Evolutionary conservation across 129 eudicot species (phyloP).

Genomic region (Ambrosia trifida): DNA sequence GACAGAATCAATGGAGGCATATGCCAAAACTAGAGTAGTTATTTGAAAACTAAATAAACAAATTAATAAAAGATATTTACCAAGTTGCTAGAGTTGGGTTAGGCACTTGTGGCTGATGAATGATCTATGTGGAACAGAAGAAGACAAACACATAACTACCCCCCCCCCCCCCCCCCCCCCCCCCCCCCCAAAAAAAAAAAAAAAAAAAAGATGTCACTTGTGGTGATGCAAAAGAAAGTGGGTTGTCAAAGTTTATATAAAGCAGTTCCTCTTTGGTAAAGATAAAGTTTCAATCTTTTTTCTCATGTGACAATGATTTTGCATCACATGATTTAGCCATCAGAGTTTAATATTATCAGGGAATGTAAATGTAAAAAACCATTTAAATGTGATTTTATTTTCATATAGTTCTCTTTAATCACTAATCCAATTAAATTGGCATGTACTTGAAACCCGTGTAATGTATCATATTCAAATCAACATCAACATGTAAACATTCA

Average conservation of each 20-base stretch:
- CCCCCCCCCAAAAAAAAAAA: background rate
- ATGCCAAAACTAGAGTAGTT: conserved; percentile 21
- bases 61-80: background rate
- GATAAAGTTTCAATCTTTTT: background rate
- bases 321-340: background rate
- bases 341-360: background rate
- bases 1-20: conserved; percentile 10
- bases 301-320: background rate
- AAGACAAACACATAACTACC: conserved; percentile 13
- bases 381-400: too few species aligned
- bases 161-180: too few species aligned
- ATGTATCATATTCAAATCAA: too few species aligned
- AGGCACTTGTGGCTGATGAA: conserved; percentile 21
- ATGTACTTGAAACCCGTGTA: too few species aligned
- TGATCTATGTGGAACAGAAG: background rate
- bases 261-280: background rate
- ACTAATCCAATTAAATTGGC: too few species aligned
- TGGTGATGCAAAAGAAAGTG: background rate
- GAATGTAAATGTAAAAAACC: too few species aligned
- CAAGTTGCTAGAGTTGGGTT: conserved; percentile 24
- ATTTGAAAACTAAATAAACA: background rate
- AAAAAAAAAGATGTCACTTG: background rate
- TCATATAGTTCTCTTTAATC: too few species aligned
- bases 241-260: background rate
- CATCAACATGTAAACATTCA: too few species aligned